phyloP scores from a whole-genome alignment of 208 protist genomes.

The Crithidia acanthocephali region DNA sequence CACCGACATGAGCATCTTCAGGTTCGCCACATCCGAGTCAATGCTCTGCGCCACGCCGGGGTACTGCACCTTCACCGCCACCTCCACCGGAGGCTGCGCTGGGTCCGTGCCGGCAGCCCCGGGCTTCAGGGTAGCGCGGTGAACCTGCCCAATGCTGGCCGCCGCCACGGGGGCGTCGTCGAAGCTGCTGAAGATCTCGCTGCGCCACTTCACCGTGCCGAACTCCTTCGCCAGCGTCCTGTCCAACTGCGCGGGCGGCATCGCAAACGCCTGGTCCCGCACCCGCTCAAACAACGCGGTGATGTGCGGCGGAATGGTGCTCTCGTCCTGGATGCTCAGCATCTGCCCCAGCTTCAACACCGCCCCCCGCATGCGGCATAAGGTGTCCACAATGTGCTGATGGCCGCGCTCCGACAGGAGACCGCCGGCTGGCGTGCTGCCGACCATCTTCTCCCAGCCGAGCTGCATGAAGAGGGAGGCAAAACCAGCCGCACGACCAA shows the following conservation, averaged over 20 bases:
- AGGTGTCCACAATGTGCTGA: slow-evolving; percentile 91
- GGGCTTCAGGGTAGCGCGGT: slow-evolving; percentile 62
- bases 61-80: slow-evolving; percentile 95
- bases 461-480: slow-evolving; percentile 71
- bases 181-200: slow-evolving; percentile 77
- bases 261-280: slow-evolving; percentile 86
- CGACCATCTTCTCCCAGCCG: slow-evolving; percentile 65
- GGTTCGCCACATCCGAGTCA: slow-evolving; percentile 91
- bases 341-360: slow-evolving; percentile 98
- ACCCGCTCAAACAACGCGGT: slow-evolving; percentile 80
- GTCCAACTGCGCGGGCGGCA: slow-evolving; percentile 78
- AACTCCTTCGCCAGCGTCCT: slow-evolving; percentile 47
- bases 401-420: slow-evolving; percentile 56
- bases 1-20: slow-evolving; percentile 79
- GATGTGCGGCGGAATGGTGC: slow-evolving; percentile 75
- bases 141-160: slow-evolving; percentile 97
- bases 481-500: slow-evolving; percentile 65
- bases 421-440: slow-evolving; percentile 32
- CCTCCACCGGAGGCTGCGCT: slow-evolving; percentile 60
- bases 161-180: slow-evolving; percentile 93
- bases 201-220: slow-evolving; percentile 53
- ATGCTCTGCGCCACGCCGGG: slow-evolving; percentile 84
- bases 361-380: slow-evolving; percentile 95
- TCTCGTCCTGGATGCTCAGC: slow-evolving; percentile 91
- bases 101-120: slow-evolving; percentile 38